Conservation (phyloP, 129 eudicot species). For the Apium graveolens region DNA sequence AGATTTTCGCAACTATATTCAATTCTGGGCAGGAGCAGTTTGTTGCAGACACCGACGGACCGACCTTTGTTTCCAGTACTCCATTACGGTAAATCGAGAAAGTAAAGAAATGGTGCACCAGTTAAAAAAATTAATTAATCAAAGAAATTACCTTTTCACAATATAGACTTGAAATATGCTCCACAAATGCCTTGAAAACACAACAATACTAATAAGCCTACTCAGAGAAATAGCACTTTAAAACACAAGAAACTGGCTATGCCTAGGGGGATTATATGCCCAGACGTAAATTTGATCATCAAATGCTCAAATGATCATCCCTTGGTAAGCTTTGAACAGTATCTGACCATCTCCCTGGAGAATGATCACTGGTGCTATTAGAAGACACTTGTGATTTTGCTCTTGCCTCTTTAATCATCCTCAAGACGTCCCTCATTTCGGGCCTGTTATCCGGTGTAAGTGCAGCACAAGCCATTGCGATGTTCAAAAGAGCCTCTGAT, state of each 20-base stretch:
- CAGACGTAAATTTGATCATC: slow-evolving; percentile 12
- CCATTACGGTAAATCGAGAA: background rate
- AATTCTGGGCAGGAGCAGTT: no score
- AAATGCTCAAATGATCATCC: slow-evolving; percentile 90
- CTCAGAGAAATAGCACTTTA: background rate
- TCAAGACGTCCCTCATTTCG: slow-evolving; percentile 67
- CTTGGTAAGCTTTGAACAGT: slow-evolving; percentile 92
- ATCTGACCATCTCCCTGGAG: slow-evolving; percentile 98
- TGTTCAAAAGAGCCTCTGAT: slow-evolving; percentile 70
- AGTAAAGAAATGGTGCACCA: background rate
- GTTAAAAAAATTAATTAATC: background rate
- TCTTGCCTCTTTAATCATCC: slow-evolving; percentile 82
- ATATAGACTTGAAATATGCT: background rate
- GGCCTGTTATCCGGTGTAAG: slow-evolving; percentile 64
- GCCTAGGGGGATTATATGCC: background rate
- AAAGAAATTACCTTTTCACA: slow-evolving; percentile 4
- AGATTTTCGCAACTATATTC: no score
- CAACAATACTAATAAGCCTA: background rate
- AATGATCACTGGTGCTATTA: slow-evolving; percentile 95
- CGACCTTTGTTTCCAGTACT: no score
- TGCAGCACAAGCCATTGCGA: slow-evolving; percentile 76
- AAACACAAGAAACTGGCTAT: background rate
- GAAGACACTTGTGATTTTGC: slow-evolving; percentile 87
- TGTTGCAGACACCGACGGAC: no score
- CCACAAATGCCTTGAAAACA: slow-evolving; percentile 6